Percentiles rank a stretch among this genome's conserved stretches.
phyloP scores from a whole-genome alignment of 441 rosid species.

The Jatropha multifida region DNA sequence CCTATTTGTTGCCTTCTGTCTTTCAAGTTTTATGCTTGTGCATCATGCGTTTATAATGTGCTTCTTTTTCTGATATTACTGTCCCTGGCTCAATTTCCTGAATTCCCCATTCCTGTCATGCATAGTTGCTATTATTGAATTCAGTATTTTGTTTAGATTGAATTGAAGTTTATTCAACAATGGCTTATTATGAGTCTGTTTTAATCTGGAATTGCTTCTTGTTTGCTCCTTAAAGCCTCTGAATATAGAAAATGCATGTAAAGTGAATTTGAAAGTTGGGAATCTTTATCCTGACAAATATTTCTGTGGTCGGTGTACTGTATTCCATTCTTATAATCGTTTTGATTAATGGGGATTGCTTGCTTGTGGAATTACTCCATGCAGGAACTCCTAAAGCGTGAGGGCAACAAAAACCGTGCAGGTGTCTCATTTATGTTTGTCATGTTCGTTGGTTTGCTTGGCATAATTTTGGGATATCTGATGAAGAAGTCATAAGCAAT shows the following conservation, averaged over 20 bases:
- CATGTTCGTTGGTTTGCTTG: constrained; percentile 53
- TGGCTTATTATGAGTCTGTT: background rate
- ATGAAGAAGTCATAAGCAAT: constrained; percentile 50
- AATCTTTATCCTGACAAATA: background rate
- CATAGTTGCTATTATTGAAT: background rate
- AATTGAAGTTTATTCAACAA: background rate
- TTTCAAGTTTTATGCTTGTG: too few relatives aligned
- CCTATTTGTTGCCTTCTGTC: background rate
- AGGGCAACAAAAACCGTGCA: constrained; percentile 42
- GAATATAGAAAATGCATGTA: background rate
- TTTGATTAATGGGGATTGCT: constrained; percentile 6
- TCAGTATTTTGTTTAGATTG: background rate
- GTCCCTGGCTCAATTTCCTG: too few relatives aligned
- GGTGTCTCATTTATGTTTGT: constrained; percentile 54
- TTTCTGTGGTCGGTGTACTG: background rate
- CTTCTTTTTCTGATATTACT: background rate
- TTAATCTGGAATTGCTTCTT: background rate
- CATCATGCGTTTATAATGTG: background rate
- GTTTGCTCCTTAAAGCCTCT: background rate
- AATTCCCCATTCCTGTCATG: background rate
- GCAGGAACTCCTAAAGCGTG: constrained; percentile 58
- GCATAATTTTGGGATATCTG: constrained; percentile 60
- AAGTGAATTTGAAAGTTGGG: background rate
- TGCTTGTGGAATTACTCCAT: constrained; percentile 13
- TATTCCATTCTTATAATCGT: background rate